Conservation (phyloP, 2,329 filamentous ascomycete genomes). For the Fusarium tupiense region DNA sequence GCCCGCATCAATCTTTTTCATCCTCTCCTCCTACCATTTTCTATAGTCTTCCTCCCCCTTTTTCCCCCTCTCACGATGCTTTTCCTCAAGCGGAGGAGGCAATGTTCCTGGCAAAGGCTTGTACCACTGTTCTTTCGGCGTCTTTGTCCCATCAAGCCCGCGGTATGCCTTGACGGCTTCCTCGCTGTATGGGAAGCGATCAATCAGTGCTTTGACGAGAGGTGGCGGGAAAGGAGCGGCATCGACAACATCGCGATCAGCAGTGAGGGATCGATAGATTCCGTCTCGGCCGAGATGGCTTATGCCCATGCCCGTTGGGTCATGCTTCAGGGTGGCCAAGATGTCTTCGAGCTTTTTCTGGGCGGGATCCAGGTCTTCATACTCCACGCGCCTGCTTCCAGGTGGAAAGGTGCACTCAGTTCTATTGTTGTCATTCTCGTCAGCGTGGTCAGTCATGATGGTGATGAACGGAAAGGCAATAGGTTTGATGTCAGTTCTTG, state of each 20-base stretch:
- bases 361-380: background rate
- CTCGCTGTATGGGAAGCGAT: slow-evolving; percentile 13
- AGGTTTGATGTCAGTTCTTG: background rate
- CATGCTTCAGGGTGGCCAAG: background rate
- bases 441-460: background rate
- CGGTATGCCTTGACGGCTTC: slow-evolving; percentile 2
- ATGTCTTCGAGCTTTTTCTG: background rate
- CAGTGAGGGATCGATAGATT: slow-evolving; percentile 25
- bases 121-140: background rate
- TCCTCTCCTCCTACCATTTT: background rate
- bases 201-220: slow-evolving; percentile 28
- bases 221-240: slow-evolving; percentile 10
- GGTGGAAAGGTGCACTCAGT: background rate
- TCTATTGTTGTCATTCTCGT: background rate
- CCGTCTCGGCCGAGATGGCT: slow-evolving; percentile 22
- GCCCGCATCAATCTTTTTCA: background rate
- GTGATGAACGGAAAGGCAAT: fast-evolving
- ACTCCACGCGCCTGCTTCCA: background rate
- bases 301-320: slow-evolving; percentile 6
- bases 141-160: slow-evolving; percentile 47
- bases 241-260: slow-evolving; percentile 27
- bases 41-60: background rate
- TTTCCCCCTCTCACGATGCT: background rate
- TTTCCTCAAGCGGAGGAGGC: background rate
- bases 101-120: background rate